phyloP scores from a whole-genome alignment of 2,329 filamentous ascomycete genomes.

The Nigrospora oryzae region DNA sequence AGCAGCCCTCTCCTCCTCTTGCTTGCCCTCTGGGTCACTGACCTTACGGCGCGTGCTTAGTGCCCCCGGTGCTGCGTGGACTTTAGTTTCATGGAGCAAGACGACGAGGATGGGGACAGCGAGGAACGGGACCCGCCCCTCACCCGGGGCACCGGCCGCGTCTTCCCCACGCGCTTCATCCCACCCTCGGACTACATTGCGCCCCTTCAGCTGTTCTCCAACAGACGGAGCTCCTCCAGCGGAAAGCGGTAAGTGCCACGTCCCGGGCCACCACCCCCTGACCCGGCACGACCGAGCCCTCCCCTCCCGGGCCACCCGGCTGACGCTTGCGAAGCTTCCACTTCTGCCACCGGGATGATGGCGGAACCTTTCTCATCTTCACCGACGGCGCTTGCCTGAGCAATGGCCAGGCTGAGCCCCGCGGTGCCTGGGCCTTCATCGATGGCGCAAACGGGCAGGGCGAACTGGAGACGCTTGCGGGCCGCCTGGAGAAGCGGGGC shows the following conservation, averaged over 20 bases:
- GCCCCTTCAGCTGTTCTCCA: slow-evolving; percentile 19
- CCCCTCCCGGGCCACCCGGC: no score
- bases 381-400: slow-evolving; percentile 36
- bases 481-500: slow-evolving; percentile 32
- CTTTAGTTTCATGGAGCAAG: slow-evolving; percentile 24
- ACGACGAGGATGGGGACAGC: slow-evolving; percentile 6
- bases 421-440: slow-evolving; percentile 30
- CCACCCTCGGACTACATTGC: slow-evolving; percentile 11
- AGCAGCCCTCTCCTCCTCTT: no score
- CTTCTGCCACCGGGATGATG: slow-evolving; percentile 22
- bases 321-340: no score
- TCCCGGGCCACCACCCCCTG: no score
- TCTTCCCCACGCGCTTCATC: slow-evolving; percentile 23
- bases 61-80: slow-evolving; percentile 24
- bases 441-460: slow-evolving; percentile 5
- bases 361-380: slow-evolving; percentile 26
- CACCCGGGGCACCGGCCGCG: slow-evolving; percentile 19
- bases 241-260: no score
- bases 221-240: neutral
- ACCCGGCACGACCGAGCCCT: no score
- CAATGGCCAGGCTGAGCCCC: slow-evolving; percentile 27
- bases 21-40: no score
- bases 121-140: slow-evolving; percentile 1
- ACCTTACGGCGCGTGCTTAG: no score
- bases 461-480: slow-evolving; percentile 9